Base-by-base conservation (phyloP, 2,329 filamentous ascomycete species). In the Emergomyces orientalis region DNA sequence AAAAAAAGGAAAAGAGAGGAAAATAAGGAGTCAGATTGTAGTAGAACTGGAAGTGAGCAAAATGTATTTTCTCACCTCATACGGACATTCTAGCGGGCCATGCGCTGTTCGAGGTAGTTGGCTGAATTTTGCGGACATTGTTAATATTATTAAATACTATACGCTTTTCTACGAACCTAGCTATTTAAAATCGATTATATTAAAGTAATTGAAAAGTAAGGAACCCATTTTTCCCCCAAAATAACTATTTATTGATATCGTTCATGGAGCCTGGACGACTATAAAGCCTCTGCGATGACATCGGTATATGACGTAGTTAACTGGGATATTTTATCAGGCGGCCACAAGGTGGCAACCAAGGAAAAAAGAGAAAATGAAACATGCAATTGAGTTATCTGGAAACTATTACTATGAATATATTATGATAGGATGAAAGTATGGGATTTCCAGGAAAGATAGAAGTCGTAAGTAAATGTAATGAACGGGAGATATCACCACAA, bases 21-120 rank as follows among this genome's bases (percentile, higher is more conserved):
- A 25, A 41, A 41, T 17, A 0, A 9, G n/a, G n/a, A 25, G 3
- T 22, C 9, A 25, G 45, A 2, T 25, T 22, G n/a, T 25, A 47
- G n/a, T 25, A 13, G n/a, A 13, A 7, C 22, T 27, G 22, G 41
- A 4, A 14, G 25, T 49, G 45, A 25, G 45, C 1, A 47, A 0
- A 8, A 2, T 47, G 43, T 13, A 11, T 34, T 54, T 56, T 45
- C 66, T 66, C 57, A 72, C 71, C 65, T 72, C 65, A 7, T 69
- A 67, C 2, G 69, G 67, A 63, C 74, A 75, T 45, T 71, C 66
- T 7, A 75, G 59, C 0, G 72, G 70, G 1, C 71, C 71, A 9
- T 63, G 68, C 22, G 69, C 65, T 62, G 70, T 69, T 30, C 73
- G 71, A 17, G 72, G 72, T n/a, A 75, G 65, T 49, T 73, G 65